These are phyloP conservation scores for Sequoiadendron giganteum DNA, from an alignment of 75 land plant species.

Conservation along the genomic window DNA sequence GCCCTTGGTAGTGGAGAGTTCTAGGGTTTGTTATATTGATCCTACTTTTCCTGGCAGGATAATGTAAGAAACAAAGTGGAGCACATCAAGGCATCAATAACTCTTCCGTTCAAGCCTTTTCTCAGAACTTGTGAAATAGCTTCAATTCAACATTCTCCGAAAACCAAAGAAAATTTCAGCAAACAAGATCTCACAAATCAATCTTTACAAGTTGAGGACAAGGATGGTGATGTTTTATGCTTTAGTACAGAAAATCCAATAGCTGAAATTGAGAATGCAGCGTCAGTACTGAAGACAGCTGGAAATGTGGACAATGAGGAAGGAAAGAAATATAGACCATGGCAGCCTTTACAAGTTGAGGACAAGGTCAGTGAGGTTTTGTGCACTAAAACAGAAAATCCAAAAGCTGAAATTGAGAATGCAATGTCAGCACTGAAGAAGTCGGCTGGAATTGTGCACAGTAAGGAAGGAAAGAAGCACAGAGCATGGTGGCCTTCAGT, in stretches of 20 bases:
- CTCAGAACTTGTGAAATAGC: conserved; percentile 1
- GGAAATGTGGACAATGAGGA: not conserved
- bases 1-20: not conserved
- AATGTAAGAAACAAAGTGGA: conserved; percentile 31
- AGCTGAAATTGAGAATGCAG: not conserved
- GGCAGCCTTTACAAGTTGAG: not conserved
- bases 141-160: not conserved
- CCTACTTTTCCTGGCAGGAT: conserved; percentile 23
- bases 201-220: not conserved
- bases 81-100: conserved; percentile 56
- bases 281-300: not conserved
- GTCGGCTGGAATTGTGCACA: not conserved
- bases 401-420: not conserved
- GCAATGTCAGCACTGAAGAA: not conserved
- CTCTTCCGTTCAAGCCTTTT: conserved; percentile 56
- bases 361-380: not conserved
- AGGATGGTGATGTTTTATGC: not conserved
- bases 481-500: conserved; percentile 15
- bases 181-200: not conserved
- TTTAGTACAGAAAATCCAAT: not conserved
- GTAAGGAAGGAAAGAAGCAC: conserved; percentile 3
- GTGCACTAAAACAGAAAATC: not conserved
- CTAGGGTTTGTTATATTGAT: not conserved
- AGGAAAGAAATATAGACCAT: conserved; percentile 2
- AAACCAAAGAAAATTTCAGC: not conserved